Evolutionary conservation across 768 basidiomycete species (phyloP).

Genomic region (Boletus pseudopeckii): DNA sequence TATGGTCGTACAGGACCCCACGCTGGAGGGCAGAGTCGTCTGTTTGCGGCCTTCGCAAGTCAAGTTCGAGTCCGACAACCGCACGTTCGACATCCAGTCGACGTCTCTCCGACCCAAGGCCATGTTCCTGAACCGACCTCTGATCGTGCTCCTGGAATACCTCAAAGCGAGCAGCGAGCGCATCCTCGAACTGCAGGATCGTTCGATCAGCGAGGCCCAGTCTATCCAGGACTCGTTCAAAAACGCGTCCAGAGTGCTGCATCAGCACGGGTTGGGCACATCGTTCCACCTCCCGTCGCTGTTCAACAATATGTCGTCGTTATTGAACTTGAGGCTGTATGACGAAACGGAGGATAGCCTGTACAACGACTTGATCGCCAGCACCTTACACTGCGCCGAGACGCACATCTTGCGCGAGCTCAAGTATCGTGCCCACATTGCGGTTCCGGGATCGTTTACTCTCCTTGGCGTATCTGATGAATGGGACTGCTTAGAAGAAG

Average conservation of each 20-base stretch:
- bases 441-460: conserved; percentile 46
- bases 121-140: conserved; percentile 45
- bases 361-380: conserved; percentile 37
- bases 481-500: conserved; percentile 42
- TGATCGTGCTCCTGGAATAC: conserved; percentile 48
- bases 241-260: conserved; percentile 38
- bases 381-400: conserved; percentile 36
- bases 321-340: conserved; percentile 31
- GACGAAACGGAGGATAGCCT: conserved; percentile 12
- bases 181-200: conserved; percentile 38
- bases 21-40: conserved; percentile 34
- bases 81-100: conserved; percentile 46
- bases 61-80: conserved; percentile 42
- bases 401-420: conserved; percentile 49
- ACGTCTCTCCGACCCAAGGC: conserved; percentile 42
- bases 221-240: conserved; percentile 33
- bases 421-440: conserved; percentile 50
- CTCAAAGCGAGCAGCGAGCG: conserved; percentile 34
- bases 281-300: conserved; percentile 45
- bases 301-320: conserved; percentile 34
- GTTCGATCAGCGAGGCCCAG: conserved; percentile 37
- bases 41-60: conserved; percentile 43
- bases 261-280: conserved; percentile 42
- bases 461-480: conserved; percentile 54
- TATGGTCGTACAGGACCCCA: conserved; percentile 43